Conservation (phyloP, 441 rosid species). For the Gossypium davidsonii region DNA sequence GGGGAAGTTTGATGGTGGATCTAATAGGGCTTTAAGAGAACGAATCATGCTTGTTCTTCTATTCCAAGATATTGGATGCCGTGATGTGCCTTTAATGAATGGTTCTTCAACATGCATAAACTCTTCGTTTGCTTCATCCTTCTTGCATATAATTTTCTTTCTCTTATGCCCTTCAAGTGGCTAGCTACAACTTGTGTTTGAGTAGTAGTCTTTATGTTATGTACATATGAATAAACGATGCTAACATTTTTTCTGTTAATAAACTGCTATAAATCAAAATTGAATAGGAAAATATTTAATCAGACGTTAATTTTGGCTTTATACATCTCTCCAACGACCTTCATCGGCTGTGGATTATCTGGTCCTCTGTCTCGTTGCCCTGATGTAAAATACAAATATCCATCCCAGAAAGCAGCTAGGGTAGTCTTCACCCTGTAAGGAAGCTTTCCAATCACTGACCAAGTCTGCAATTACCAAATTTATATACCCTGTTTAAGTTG, state of each 20-base stretch:
- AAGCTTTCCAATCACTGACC: slow-evolving; percentile 83
- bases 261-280: not conserved
- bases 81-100: not conserved
- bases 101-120: no score
- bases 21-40: not conserved
- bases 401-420: slow-evolving; percentile 64
- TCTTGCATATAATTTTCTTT: not conserved
- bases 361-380: slow-evolving; percentile 92
- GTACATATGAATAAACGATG: not conserved
- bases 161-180: not conserved
- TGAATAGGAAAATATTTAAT: not conserved
- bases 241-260: not conserved
- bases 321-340: slow-evolving; percentile 77
- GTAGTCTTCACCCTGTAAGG: slow-evolving; percentile 79
- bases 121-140: not conserved
- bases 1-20: not conserved
- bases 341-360: slow-evolving; percentile 68
- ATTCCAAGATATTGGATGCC: not conserved
- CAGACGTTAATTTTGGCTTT: slow-evolving; percentile 64
- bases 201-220: not conserved
- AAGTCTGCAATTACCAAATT: slow-evolving; percentile 41
- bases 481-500: not conserved
- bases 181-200: not conserved
- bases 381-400: slow-evolving; percentile 77
- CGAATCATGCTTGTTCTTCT: not conserved